Evolutionary conservation across 169 alveolate genomes (phyloP).

Genomic region (Cryptosporidium parvum): DNA sequence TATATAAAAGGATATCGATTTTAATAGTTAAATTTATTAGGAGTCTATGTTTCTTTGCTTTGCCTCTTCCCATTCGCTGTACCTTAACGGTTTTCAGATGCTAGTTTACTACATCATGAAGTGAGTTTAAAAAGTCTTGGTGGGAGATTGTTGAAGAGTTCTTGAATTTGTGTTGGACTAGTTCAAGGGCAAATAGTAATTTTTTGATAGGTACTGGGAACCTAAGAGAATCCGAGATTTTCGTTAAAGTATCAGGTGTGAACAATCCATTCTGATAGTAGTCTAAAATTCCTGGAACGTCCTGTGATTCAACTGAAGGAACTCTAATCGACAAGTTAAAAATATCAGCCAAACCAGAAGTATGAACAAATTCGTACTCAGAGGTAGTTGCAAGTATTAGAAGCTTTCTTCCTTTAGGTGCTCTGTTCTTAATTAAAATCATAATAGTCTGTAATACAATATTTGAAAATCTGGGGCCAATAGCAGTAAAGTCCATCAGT

Average conservation of each 20-base stretch:
- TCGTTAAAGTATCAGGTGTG: slow-evolving; percentile 27
- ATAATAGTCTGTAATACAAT: slow-evolving; percentile 94
- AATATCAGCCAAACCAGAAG: slow-evolving; percentile 69
- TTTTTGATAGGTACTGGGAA: slow-evolving; percentile 58
- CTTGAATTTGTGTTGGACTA: slow-evolving; percentile 32
- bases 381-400: slow-evolving; percentile 97
- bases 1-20: slow-evolving; percentile 32
- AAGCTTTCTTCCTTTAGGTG: slow-evolving; percentile 93
- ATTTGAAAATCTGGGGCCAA: slow-evolving; percentile 98
- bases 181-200: slow-evolving; percentile 54
- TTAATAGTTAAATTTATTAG: slow-evolving; percentile 14
- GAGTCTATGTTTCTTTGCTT: background rate
- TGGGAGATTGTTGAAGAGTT: slow-evolving; percentile 12
- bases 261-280: slow-evolving; percentile 42
- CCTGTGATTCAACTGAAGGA: slow-evolving; percentile 57
- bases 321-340: slow-evolving; percentile 41
- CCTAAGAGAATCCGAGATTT: slow-evolving; percentile 47
- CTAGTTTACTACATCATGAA: slow-evolving; percentile 39
- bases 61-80: background rate
- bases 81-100: background rate
- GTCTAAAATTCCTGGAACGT: slow-evolving; percentile 49
- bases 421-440: slow-evolving; percentile 94
- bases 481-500: slow-evolving; percentile 95
- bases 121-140: slow-evolving; percentile 41
- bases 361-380: slow-evolving; percentile 86